A percentile compares a stretch with the other conserved stretches of the same genome.
phyloP scores from a whole-genome alignment of 805 yeast species.

The Wickerhamomyces sydowiorum region DNA sequence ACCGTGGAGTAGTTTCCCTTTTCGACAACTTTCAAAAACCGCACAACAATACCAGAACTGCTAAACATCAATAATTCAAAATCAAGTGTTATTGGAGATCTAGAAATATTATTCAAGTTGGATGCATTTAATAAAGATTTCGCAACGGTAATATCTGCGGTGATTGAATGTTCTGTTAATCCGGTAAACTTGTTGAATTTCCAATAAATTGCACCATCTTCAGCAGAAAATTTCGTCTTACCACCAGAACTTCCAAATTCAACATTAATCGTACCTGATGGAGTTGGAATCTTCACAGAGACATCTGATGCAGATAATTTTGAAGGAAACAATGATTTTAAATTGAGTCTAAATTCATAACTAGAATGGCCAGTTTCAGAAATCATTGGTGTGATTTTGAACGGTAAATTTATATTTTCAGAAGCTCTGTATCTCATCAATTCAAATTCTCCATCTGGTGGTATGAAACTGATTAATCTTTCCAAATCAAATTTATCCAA shows the following conservation, averaged over 20 bases:
- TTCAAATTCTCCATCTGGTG: slow-evolving; percentile 87
- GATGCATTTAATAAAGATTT: slow-evolving; percentile 15
- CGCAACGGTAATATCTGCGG: slow-evolving; percentile 44
- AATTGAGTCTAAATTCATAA: slow-evolving; percentile 51
- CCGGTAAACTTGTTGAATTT: slow-evolving; percentile 64
- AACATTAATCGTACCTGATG: slow-evolving; percentile 50
- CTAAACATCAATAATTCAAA: slow-evolving; percentile 73
- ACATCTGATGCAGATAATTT: slow-evolving; percentile 62
- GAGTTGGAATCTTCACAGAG: slow-evolving; percentile 60
- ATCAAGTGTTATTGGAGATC: slow-evolving; percentile 69
- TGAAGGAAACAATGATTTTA: slow-evolving; percentile 56
- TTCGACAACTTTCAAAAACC: slow-evolving; percentile 62
- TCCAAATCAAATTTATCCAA: slow-evolving; percentile 62
- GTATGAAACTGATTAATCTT: slow-evolving; percentile 63
- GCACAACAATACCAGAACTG: slow-evolving; percentile 69
- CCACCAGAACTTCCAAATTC: slow-evolving; percentile 48
- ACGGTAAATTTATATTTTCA: slow-evolving; percentile 64
- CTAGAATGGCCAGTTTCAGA: slow-evolving; percentile 36
- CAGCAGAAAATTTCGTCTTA: slow-evolving; percentile 60
- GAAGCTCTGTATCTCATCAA: slow-evolving; percentile 66
- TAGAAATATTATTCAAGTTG: slow-evolving; percentile 23
- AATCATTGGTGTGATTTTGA: slow-evolving; percentile 54
- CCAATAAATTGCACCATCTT: slow-evolving; percentile 66
- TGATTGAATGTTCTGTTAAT: slow-evolving; percentile 52
- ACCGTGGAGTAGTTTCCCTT: slow-evolving; percentile 58